A percentile compares a stretch with the other conserved stretches of the same genome.
Conservation (phyloP, 495 filamentous ascomycete species). For the Chlorociboria aeruginascens region DNA sequence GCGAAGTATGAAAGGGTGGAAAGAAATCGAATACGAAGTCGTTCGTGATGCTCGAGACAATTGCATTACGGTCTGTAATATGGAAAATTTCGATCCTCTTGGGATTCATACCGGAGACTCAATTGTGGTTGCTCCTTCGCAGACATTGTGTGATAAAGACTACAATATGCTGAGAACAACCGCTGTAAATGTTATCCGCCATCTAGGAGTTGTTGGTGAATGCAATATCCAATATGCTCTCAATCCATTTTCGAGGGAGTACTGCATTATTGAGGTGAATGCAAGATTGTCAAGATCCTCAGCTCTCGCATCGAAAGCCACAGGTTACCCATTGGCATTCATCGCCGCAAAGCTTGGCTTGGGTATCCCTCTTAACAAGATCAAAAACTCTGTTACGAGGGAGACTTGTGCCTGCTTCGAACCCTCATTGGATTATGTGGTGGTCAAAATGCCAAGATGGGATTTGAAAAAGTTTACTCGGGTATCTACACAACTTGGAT, state of each 20-base stretch:
- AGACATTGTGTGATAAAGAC: constrained; percentile 94
- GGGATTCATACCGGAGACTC: constrained; percentile 98
- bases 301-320: constrained; percentile 91
- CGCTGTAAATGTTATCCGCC: constrained; percentile 96
- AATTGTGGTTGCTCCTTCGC: constrained; percentile 93
- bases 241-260: constrained; percentile 93
- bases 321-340: constrained; percentile 91
- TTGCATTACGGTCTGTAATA: constrained; percentile 99
- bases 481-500: constrained; percentile 86
- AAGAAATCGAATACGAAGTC: constrained; percentile 98
- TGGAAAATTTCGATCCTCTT: constrained; percentile 99
- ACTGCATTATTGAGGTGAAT: constrained; percentile 99
- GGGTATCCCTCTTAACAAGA: constrained; percentile 90
- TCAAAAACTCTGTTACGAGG: constrained; percentile 92
- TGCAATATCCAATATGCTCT: constrained; percentile 99
- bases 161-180: constrained; percentile 99
- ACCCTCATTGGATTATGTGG: constrained; percentile 96
- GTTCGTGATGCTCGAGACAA: constrained; percentile 94
- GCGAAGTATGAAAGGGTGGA: constrained; percentile 99
- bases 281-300: constrained; percentile 91
- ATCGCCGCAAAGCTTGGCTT: constrained; percentile 93
- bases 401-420: constrained; percentile 97
- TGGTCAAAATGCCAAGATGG: constrained; percentile 98
- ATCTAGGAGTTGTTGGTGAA: constrained; percentile 93
- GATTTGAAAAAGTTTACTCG: constrained; percentile 97